Conservation (phyloP, 768 basidiomycete genomes). For the Tricholoma flavovirens region DNA sequence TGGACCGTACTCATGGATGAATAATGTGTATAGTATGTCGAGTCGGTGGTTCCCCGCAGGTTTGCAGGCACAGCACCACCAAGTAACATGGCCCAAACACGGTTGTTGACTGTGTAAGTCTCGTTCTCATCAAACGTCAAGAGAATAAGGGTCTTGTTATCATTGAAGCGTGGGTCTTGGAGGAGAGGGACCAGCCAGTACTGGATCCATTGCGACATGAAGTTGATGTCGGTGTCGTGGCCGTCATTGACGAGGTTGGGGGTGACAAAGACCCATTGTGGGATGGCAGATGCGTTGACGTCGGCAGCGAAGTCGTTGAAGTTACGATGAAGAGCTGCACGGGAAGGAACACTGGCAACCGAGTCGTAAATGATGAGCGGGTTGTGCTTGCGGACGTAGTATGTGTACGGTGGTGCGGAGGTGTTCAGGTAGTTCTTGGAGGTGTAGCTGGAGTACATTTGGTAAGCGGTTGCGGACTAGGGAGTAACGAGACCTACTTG, state of each 20-base stretch:
- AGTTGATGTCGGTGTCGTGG: slow-evolving; percentile 53
- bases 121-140: slow-evolving; percentile 60
- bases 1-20: slow-evolving; percentile 49
- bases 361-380: slow-evolving; percentile 49
- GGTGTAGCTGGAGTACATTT: not conserved
- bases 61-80: slow-evolving; percentile 37
- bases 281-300: slow-evolving; percentile 40
- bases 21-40: slow-evolving; percentile 58
- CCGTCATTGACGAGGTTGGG: slow-evolving; percentile 59
- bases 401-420: not conserved
- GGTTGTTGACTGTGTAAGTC: slow-evolving; percentile 37
- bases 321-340: slow-evolving; percentile 44
- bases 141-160: slow-evolving; percentile 46
- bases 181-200: slow-evolving; percentile 52
- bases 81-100: slow-evolving; percentile 37
- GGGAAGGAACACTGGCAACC: slow-evolving; percentile 34
- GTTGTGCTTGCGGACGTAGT: slow-evolving; percentile 13
- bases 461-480: not conserved
- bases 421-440: not conserved
- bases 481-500: slow-evolving; percentile 17
- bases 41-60: slow-evolving; percentile 41
- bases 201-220: slow-evolving; percentile 37
- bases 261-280: slow-evolving; percentile 60
- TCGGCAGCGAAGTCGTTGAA: slow-evolving; percentile 61
- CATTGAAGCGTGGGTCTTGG: slow-evolving; percentile 46